A percentile compares a stretch with the other conserved stretches of the same genome.
These are phyloP conservation scores for Liquidambar formosana DNA, from an alignment of 164 flowering plant species.

Conservation along the genomic window DNA sequence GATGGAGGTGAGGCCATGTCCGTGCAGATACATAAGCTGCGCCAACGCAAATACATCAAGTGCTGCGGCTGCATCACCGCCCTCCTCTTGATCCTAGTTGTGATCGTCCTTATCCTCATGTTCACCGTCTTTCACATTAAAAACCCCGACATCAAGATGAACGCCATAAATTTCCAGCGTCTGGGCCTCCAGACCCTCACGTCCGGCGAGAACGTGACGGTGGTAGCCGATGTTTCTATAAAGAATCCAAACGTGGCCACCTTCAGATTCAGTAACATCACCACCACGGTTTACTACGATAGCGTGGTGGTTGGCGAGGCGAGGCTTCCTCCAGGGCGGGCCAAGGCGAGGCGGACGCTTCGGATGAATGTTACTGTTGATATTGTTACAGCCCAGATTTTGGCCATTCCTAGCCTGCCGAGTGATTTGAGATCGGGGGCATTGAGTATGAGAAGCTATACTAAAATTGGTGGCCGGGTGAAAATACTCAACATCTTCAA, in stretches of 20 bases:
- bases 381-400: constrained; percentile 13
- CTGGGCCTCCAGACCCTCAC: constrained; percentile 10
- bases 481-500: constrained; percentile 12
- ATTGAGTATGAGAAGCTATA: constrained; percentile 17
- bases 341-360: constrained; percentile 38
- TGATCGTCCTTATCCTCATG: constrained; percentile 28
- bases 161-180: constrained; percentile 23
- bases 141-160: constrained; percentile 36
- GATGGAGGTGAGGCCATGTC: constrained; percentile 16
- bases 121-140: constrained; percentile 48
- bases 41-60: constrained; percentile 23
- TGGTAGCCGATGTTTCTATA: constrained; percentile 21
- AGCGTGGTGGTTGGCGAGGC: constrained; percentile 40
- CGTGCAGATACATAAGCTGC: not conserved
- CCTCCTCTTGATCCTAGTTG: constrained; percentile 18
- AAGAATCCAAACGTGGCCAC: constrained; percentile 46
- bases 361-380: constrained; percentile 31
- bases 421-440: constrained; percentile 15
- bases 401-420: constrained; percentile 9
- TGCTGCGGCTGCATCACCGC: constrained; percentile 45
- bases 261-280: constrained; percentile 36
- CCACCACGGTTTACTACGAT: constrained; percentile 27
- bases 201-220: constrained; percentile 10
- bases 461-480: constrained; percentile 21
- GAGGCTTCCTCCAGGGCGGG: constrained; percentile 32